These are phyloP conservation scores for Phytophthora nicotianae DNA, from an alignment of 352 stramenopile genomes.

Conservation along the genomic window DNA sequence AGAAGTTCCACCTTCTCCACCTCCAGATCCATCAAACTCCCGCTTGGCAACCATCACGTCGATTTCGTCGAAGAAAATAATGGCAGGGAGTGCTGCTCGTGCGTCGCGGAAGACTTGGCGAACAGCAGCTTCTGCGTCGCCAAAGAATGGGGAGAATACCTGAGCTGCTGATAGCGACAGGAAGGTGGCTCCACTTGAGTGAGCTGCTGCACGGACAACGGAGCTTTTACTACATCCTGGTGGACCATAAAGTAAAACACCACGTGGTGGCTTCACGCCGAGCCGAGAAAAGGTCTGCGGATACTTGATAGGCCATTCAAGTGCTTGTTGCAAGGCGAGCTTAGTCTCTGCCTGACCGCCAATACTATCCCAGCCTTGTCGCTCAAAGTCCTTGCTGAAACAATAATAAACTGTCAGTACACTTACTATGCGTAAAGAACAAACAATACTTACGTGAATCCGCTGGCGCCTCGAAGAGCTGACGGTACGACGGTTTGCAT, in stretches of 20 bases:
- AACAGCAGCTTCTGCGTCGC: slow-evolving; percentile 85
- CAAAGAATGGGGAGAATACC: slow-evolving; percentile 90
- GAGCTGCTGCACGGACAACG: slow-evolving; percentile 83
- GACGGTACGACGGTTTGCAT: slow-evolving; percentile 74
- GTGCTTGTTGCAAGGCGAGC: slow-evolving; percentile 75
- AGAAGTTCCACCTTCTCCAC: slow-evolving; percentile 49
- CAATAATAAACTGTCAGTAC: slow-evolving; percentile 12
- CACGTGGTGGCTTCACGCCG: slow-evolving; percentile 59
- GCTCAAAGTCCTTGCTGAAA: slow-evolving; percentile 60
- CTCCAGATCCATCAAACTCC: slow-evolving; percentile 53
- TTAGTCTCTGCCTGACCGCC: slow-evolving; percentile 77
- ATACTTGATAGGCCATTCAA: slow-evolving; percentile 90
- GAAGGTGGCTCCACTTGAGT: slow-evolving; percentile 82
- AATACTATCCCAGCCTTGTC: slow-evolving; percentile 75
- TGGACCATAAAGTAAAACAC: slow-evolving; percentile 74
- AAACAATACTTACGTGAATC: slow-evolving; percentile 52
- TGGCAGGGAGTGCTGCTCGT: slow-evolving; percentile 79
- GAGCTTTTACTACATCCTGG: slow-evolving; percentile 92
- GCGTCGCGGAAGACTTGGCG: slow-evolving; percentile 83
- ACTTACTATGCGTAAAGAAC: not conserved
- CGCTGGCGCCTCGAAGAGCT: slow-evolving; percentile 58
- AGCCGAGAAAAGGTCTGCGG: slow-evolving; percentile 74
- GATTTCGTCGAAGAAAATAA: slow-evolving; percentile 93
- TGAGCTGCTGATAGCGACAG: slow-evolving; percentile 86
- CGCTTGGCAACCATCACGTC: slow-evolving; percentile 88